A percentile compares a stretch with the other conserved stretches of the same genome.
Conservation (phyloP, 2,329 filamentous ascomycete species). For the Ascosphaera aggregata region DNA sequence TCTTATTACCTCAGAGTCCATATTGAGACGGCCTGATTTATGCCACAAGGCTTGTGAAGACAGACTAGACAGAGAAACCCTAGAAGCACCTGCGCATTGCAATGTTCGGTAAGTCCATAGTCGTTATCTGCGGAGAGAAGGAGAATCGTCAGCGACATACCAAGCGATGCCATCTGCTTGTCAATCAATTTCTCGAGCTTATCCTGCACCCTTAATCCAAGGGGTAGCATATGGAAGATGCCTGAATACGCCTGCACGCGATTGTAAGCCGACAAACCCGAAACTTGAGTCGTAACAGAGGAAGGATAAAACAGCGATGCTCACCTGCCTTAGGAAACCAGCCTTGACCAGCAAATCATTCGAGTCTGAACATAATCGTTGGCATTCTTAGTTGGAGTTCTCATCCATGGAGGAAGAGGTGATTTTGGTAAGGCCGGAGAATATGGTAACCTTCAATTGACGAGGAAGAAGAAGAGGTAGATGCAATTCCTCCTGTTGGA, state of each 20-base stretch:
- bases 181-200: slow-evolving; percentile 75
- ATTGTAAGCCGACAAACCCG: too few species aligned
- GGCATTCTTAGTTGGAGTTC: too few species aligned
- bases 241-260: slow-evolving; percentile 72
- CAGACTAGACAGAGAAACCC: slow-evolving; percentile 60
- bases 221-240: slow-evolving; percentile 74
- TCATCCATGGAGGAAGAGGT: too few species aligned
- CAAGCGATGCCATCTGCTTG: slow-evolving; percentile 60
- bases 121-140: too few species aligned
- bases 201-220: slow-evolving; percentile 67
- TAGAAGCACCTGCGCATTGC: slow-evolving; percentile 41
- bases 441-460: too few species aligned
- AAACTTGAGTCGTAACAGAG: too few species aligned
- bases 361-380: slow-evolving; percentile 34
- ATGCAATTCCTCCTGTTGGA: slow-evolving; percentile 45
- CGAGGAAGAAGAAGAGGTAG: too few species aligned
- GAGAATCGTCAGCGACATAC: slow-evolving; percentile 20
- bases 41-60: slow-evolving; percentile 70
- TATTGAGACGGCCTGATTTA: slow-evolving; percentile 56
- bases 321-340: slow-evolving; percentile 50
- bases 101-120: too few species aligned
- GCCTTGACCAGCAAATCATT: slow-evolving; percentile 45
- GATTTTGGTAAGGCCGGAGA: too few species aligned
- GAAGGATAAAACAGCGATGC: slow-evolving; percentile 4
- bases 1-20: slow-evolving; percentile 43